phyloP scores from a whole-genome alignment of 2,329 filamentous ascomycete genomes.

The Cordyceps militaris region DNA sequence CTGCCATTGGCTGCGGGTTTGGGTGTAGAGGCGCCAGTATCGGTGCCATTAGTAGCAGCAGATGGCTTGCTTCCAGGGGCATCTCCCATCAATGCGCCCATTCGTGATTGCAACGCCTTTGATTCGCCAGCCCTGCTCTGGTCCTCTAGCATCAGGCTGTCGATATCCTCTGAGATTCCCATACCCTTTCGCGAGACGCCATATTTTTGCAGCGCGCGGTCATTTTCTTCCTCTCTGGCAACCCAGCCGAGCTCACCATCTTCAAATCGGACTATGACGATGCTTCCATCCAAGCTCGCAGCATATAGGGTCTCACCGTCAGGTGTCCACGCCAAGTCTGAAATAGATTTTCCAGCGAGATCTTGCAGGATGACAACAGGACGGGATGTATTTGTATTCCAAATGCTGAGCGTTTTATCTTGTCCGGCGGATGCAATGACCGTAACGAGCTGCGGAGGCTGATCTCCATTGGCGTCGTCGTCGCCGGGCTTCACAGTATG shows the following conservation, averaged over 20 bases:
- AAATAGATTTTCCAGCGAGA: slow-evolving; percentile 82
- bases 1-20: slow-evolving; percentile 35
- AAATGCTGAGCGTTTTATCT: slow-evolving; percentile 92
- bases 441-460: slow-evolving; percentile 57
- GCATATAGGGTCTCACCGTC: slow-evolving; percentile 83
- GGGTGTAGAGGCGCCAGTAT: slow-evolving; percentile 26
- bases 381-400: slow-evolving; percentile 93
- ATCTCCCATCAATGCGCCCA: slow-evolving; percentile 98
- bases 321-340: slow-evolving; percentile 88
- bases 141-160: slow-evolving; percentile 80
- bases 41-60: slow-evolving; percentile 42
- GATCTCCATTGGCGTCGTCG: slow-evolving; percentile 39
- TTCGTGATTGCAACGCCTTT: slow-evolving; percentile 82
- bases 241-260: slow-evolving; percentile 85
- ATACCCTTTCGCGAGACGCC: slow-evolving; percentile 81
- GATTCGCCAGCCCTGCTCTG: slow-evolving; percentile 87
- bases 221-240: slow-evolving; percentile 78
- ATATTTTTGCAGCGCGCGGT: slow-evolving; percentile 87
- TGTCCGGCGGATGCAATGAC: slow-evolving; percentile 96
- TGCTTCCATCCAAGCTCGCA: slow-evolving; percentile 82
- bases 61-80: slow-evolving; percentile 47
- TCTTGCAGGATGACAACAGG: slow-evolving; percentile 89
- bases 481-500: slow-evolving; percentile 59
- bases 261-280: slow-evolving; percentile 75
- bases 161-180: slow-evolving; percentile 87